A percentile compares a stretch with the other conserved stretches of the same genome.
These are phyloP conservation scores for Citrus sp. DNA, from an alignment of 345 rosid genomes.

Conservation along the genomic window DNA sequence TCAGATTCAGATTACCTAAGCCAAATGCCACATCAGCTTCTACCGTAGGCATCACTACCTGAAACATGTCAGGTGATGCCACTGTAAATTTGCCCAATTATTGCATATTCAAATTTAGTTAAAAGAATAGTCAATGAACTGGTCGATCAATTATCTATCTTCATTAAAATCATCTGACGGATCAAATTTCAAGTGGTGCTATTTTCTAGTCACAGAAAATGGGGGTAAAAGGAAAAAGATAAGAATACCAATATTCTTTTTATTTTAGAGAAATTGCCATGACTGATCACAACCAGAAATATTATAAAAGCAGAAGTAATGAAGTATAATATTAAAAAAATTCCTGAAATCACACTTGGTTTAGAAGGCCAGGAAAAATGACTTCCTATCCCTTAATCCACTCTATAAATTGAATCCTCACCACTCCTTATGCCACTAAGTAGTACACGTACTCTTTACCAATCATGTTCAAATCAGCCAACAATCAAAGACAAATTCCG, in stretches of 20 bases:
- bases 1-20: slow-evolving; percentile 67
- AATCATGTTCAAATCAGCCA: background rate
- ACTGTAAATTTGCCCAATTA: background rate
- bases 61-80: slow-evolving; percentile 19
- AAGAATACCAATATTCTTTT: background rate
- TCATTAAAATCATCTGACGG: background rate
- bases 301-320: background rate
- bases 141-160: background rate
- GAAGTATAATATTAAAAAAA: background rate
- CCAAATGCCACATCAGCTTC: slow-evolving; percentile 96
- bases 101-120: background rate
- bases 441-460: background rate
- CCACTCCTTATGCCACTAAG: background rate
- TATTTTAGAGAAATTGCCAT: background rate
- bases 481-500: background rate
- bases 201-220: background rate
- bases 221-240: too few species aligned
- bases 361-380: background rate
- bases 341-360: background rate
- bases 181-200: background rate
- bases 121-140: background rate
- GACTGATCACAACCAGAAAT: background rate
- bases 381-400: background rate
- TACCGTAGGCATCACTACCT: slow-evolving; percentile 97
- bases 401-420: background rate